Percentiles rank a stretch among this genome's conserved stretches.
Evolutionary conservation across 2,329 filamentous ascomycete genomes (phyloP).

Genomic region (Xylariomycetidae sp.): DNA sequence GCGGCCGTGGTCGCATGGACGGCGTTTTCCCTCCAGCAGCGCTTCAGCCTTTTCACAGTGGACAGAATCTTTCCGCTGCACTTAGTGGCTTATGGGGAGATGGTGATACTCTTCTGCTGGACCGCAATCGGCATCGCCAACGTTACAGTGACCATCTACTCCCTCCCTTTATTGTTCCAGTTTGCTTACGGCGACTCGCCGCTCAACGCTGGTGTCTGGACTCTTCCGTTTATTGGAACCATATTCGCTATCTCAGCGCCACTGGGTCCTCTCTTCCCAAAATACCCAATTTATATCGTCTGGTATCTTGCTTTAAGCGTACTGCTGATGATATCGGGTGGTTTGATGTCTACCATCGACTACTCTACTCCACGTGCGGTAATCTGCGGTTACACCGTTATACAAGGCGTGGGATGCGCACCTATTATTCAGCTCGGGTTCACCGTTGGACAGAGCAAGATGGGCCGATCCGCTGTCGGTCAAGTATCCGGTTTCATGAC

Average conservation of each 20-base stretch:
- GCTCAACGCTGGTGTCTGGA: conserved; percentile 1
- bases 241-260: conserved; percentile 4
- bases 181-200: conserved; percentile 5
- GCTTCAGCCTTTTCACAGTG: conserved; percentile 6
- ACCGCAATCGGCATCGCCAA: conserved; percentile 5
- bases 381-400: conserved; percentile 7
- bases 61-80: conserved; percentile 9
- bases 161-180: conserved; percentile 7
- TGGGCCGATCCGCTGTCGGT: neutral
- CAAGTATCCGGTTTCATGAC: conserved; percentile 5
- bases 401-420: conserved; percentile 6
- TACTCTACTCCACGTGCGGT: conserved; percentile 4
- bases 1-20: neutral
- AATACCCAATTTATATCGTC: conserved; percentile 3
- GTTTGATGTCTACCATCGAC: conserved; percentile 4
- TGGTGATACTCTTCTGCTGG: conserved; percentile 8
- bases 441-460: conserved; percentile 9
- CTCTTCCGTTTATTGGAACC: conserved; percentile 6
- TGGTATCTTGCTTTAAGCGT: conserved; percentile 6
- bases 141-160: conserved; percentile 4
- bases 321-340: conserved; percentile 5
- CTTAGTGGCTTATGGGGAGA: conserved; percentile 4
- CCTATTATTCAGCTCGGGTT: conserved; percentile 7
- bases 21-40: conserved; percentile 6
- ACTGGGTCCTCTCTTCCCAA: conserved; percentile 5